Evolutionary conservation across 2,329 filamentous ascomycete genomes (phyloP).

Genomic region (Aspergillus viridinutans): DNA sequence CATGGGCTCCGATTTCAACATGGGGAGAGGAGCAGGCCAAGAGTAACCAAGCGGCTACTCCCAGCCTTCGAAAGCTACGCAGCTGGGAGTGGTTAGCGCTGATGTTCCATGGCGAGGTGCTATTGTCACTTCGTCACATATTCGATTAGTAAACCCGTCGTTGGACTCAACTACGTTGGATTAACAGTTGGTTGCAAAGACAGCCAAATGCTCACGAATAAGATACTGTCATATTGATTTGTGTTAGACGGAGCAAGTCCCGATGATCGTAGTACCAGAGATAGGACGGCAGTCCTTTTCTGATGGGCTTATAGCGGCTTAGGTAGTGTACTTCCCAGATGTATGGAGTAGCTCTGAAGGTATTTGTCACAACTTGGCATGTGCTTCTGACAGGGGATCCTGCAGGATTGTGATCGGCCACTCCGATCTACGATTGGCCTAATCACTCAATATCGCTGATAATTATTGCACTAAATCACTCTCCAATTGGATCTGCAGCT

Average conservation of each 20-base stretch:
- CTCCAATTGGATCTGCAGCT: slow-evolving; percentile 7
- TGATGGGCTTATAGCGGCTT: neutral
- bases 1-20: neutral
- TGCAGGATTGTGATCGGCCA: slow-evolving; percentile 4
- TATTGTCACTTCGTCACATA: neutral
- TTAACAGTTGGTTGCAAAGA: neutral
- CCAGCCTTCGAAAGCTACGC: neutral
- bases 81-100: neutral
- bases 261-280: neutral
- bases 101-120: neutral
- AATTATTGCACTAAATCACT: slow-evolving; percentile 4
- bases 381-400: slow-evolving; percentile 5
- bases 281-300: neutral
- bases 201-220: neutral
- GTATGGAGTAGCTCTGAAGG: too few relatives aligned
- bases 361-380: neutral
- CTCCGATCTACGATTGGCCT: slow-evolving; percentile 1
- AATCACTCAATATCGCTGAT: neutral
- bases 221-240: too few relatives aligned
- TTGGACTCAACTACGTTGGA: neutral
- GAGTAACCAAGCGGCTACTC: neutral
- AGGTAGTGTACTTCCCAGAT: neutral
- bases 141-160: neutral
- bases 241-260: neutral
- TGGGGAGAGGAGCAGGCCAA: neutral